Conservation (phyloP, 225 moss, liverwort and hornwort genomes). For the Polytrichum commune region DNA sequence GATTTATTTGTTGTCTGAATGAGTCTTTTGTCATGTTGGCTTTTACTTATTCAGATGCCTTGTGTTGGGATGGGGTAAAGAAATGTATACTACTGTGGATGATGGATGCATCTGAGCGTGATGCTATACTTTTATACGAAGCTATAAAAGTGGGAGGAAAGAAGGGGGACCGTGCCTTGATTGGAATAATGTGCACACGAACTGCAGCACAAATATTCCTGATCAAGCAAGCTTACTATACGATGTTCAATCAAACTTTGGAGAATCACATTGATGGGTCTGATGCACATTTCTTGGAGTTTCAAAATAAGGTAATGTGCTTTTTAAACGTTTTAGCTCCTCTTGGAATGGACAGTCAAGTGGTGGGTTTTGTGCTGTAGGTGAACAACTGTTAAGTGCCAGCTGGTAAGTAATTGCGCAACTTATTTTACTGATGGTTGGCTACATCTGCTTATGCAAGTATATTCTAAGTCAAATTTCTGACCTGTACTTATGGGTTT, state of each 20-base stretch:
- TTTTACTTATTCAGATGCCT: too few species aligned
- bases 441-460: too few species aligned
- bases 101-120: conserved; percentile 62
- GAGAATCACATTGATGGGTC: conserved; percentile 64
- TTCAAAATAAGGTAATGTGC: conserved; percentile 18
- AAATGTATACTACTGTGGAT: conserved; percentile 65
- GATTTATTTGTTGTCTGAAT: too few species aligned
- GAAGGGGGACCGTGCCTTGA: conserved; percentile 50
- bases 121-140: conserved; percentile 54
- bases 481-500: too few species aligned
- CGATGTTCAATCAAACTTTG: conserved; percentile 56
- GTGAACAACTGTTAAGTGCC: too few species aligned
- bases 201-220: conserved; percentile 48
- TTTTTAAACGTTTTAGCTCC: neutral
- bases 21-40: too few species aligned
- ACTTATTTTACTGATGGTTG: too few species aligned
- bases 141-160: conserved; percentile 44
- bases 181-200: conserved; percentile 53
- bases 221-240: conserved; percentile 67
- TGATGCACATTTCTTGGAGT: conserved; percentile 37
- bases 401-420: too few species aligned
- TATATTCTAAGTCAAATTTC: too few species aligned
- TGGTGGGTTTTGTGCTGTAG: too few species aligned
- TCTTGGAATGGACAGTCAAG: too few species aligned
- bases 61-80: conserved; percentile 16